These are phyloP conservation scores for Saccharomycopsis fibuligera DNA, from an alignment of 805 yeast species.

Conservation along the genomic window DNA sequence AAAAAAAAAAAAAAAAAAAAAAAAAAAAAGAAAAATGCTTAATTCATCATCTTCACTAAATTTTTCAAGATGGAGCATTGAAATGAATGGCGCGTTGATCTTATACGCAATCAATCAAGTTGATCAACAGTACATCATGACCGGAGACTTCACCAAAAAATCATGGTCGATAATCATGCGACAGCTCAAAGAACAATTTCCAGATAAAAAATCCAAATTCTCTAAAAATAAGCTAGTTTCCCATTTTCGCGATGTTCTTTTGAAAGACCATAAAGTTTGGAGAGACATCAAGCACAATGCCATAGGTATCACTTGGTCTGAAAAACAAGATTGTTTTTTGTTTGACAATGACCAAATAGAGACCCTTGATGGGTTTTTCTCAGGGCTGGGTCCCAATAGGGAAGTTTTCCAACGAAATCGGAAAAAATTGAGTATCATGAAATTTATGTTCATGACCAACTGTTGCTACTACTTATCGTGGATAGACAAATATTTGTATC, in stretches of 20 bases:
- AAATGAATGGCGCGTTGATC: constrained; percentile 15
- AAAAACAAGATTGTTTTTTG: constrained; percentile 5
- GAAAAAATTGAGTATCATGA: constrained; percentile 14
- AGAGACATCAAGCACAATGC: constrained; percentile 14
- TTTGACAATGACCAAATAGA: constrained; percentile 4
- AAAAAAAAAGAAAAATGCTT: too few relatives aligned
- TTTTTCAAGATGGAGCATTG: constrained; percentile 15
- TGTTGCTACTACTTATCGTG: constrained; percentile 14
- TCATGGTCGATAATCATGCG: constrained; percentile 8
- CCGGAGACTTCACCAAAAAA: constrained; percentile 10
- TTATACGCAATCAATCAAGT: constrained; percentile 15
- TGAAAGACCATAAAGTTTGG: constrained; percentile 18
- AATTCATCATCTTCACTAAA: constrained; percentile 1
- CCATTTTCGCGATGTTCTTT: constrained; percentile 13
- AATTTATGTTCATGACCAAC: constrained; percentile 16
- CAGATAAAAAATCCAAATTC: constrained; percentile 10
- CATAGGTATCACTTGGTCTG: constrained; percentile 13
- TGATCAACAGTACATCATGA: constrained; percentile 8
- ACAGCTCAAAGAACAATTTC: constrained; percentile 5
- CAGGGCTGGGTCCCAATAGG: constrained; percentile 3
- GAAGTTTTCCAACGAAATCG: constrained; percentile 5
- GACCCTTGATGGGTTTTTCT: constrained; percentile 9
- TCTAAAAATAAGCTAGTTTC: constrained; percentile 9
- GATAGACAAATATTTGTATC: constrained; percentile 16
- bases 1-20: too few relatives aligned